Evolutionary conservation across 2,329 filamentous ascomycete species (phyloP), one percentile per base, ranked within the genome.

Genomic region (Colletotrichum nymphaeae): DNA sequence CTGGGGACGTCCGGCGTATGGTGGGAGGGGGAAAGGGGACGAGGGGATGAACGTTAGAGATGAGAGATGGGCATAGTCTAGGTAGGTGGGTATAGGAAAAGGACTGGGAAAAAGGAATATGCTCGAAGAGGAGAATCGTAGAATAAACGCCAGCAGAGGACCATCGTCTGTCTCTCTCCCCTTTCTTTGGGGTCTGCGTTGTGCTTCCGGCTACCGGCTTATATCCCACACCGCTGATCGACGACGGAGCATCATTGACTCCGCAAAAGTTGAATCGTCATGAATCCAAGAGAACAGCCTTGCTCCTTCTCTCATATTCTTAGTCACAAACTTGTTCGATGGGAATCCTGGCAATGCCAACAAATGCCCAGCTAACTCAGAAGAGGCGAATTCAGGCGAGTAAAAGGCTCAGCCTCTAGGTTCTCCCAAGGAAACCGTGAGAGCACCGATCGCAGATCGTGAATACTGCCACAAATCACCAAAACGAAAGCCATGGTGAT

Each of bases 151-250:
- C 22, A 37, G 5, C 11, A 30, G n/a, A n/a, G 4, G 11, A 1
- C 62, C 24, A 35, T 49, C 42, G 42, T 49, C 42, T 22, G 4
- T 9, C 19, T 9, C 7, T 7, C 42, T 49, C 32, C 32, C 32
- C 32, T 12, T 12, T 35, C 32, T 49, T 11, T 49, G 1, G 42
- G 8, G 53, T 37, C n/a, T 66, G 37, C 28, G 12, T 32, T 2
- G 3, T 30, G 14, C 46, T 49, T 37, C n/a, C 12, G 28, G 35
- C 16, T 22, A 49, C n/a, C 24, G 42, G 12, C 42, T 69, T 73
- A 59, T 65, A 49, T 69, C 32, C 12, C 28, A 35, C 66, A 53
- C 22, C 67, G 67, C 67, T 58, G n/a, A 37, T 49, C 42, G 28
- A 49, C n/a, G 26, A 24, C 35, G 14, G 56, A 2, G 16, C 16